Conservation (phyloP, 495 filamentous ascomycete genomes). For the Lophium mytilinum region DNA sequence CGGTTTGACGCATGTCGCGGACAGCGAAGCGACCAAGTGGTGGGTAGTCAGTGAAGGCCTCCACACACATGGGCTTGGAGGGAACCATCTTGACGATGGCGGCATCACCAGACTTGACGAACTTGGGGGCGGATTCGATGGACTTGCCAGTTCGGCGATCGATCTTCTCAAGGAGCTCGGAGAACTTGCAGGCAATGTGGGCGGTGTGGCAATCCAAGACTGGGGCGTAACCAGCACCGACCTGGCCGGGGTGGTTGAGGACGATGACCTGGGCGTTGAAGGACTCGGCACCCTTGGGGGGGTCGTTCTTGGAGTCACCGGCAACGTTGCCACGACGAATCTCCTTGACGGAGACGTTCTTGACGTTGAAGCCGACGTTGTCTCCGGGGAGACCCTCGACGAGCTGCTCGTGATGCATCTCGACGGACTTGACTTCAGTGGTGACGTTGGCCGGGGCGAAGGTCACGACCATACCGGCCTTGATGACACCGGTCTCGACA, state of each 20-base stretch:
- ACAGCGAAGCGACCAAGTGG: slow-evolving; percentile 98
- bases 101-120: slow-evolving; percentile 99
- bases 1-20: slow-evolving; percentile 78
- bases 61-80: slow-evolving; percentile 99
- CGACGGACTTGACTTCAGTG: slow-evolving; percentile 99
- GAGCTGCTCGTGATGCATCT: slow-evolving; percentile 99
- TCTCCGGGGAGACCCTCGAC: slow-evolving; percentile 92
- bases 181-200: slow-evolving; percentile 99
- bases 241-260: slow-evolving; percentile 99
- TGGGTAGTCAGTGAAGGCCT: slow-evolving; percentile 99
- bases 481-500: slow-evolving; percentile 99
- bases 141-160: slow-evolving; percentile 99
- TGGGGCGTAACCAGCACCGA: slow-evolving; percentile 96
- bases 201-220: slow-evolving; percentile 99
- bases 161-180: slow-evolving; percentile 98
- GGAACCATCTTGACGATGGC: slow-evolving; percentile 99
- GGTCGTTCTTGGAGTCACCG: slow-evolving; percentile 99
- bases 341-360: slow-evolving; percentile 99
- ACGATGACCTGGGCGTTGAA: slow-evolving; percentile 99
- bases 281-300: slow-evolving; percentile 73
- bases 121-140: slow-evolving; percentile 84
- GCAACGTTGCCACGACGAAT: slow-evolving; percentile 99
- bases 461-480: slow-evolving; percentile 95
- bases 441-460: slow-evolving; percentile 97
- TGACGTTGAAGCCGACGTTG: slow-evolving; percentile 99